Evolutionary conservation across 78 protist genomes (phyloP).

Genomic region (Chrysochromulina parva): DNA sequence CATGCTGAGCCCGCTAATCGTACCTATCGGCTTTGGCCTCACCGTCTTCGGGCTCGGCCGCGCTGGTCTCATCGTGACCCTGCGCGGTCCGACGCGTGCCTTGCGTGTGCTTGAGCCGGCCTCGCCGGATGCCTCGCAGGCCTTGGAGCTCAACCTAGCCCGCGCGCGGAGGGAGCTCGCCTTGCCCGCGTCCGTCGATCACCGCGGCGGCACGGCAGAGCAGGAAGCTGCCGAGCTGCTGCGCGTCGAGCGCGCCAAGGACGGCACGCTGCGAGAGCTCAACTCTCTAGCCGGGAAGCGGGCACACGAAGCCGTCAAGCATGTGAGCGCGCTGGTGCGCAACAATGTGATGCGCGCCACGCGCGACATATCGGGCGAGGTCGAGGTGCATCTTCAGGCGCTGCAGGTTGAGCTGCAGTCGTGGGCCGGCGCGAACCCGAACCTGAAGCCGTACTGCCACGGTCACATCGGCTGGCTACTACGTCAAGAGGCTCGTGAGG

Average conservation of each 20-base stretch:
- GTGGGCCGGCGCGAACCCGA: background rate
- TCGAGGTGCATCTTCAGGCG: background rate
- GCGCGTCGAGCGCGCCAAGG: background rate
- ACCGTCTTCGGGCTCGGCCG: background rate
- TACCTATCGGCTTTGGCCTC: background rate
- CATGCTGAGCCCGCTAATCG: background rate
- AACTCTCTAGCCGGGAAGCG: background rate
- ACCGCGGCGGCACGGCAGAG: background rate
- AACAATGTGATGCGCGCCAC: background rate
- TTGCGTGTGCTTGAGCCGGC: background rate
- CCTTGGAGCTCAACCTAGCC: background rate
- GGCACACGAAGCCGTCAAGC: background rate
- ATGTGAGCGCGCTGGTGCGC: background rate
- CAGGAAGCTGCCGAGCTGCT: background rate
- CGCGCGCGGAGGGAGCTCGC: background rate
- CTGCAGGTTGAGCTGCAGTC: background rate
- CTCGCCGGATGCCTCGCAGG: background rate
- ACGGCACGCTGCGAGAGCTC: background rate
- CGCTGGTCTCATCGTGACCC: background rate
- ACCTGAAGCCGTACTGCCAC: slow-evolving; percentile 8
- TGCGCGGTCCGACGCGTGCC: background rate
- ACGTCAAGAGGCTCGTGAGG: background rate
- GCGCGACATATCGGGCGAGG: background rate
- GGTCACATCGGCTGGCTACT: slow-evolving; percentile 17
- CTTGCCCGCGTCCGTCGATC: background rate